Base-by-base conservation (phyloP, 2,329 filamentous ascomycete species). In the Zymoseptoria pseudotritici region DNA sequence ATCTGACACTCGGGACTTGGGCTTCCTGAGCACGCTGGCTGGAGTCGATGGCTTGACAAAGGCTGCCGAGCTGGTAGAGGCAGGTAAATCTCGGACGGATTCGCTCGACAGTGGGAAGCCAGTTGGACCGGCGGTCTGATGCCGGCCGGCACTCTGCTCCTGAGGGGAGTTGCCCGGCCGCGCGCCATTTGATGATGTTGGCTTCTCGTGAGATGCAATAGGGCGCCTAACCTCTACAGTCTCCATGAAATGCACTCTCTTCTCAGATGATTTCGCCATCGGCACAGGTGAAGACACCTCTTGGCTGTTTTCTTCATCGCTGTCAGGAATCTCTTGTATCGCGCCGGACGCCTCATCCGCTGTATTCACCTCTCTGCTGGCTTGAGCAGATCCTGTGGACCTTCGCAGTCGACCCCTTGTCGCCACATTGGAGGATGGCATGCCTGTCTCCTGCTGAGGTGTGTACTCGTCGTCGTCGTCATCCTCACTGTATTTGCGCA, bases 61-160 rank as follows among this genome's bases (percentile, higher is more conserved):
- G 22, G 52, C 52, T 29, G 52, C 19, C n/a, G 52, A 24, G 11
- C 13, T 26, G 29, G 52, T 11, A 10, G 17, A 13, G 10, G 20
- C 52, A 11, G 20, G 24, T 10, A 19, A 53, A 13, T 26, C 31
- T 24, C 11, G 22, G 17, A 3, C 22, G n/a, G 22, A 1, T 17
- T 53, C 51, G 51, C 51, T 53, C 50, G 36, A 10, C 11, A 42
- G 36, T 17, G 36, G 36, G 11, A 42, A 42, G 36, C 36, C 36
- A 42, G 36, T 17, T 17, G 22, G 22, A 52, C 10, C 5, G 19
- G 20, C 50, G 19, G n/a, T 24, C 50, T 52, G 50, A 52, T 4
- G 4, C 54, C 51, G 50, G 36, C 53, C 42, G 53, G 54, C 53
- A 31, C 24, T 54, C 20, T 51, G 36, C 55, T 58, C 60, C 24